A percentile compares a stretch with the other conserved stretches of the same genome.
Conservation (phyloP, 371 early-diverging fungal species). For the Rhizopus arrhizus region DNA sequence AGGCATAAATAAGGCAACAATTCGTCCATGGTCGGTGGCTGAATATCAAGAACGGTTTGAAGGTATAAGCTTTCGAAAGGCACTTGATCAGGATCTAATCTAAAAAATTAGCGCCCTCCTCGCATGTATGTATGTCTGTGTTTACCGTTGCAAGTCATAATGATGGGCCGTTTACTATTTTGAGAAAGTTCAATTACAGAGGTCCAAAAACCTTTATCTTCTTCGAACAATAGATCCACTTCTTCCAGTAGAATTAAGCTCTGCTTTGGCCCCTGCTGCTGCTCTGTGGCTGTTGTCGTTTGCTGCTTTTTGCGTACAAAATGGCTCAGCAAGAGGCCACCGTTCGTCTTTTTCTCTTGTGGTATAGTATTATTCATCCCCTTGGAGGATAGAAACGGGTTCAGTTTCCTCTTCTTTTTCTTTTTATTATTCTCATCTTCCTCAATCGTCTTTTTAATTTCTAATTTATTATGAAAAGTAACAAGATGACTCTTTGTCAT, state of each 20-base stretch:
- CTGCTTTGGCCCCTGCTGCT: constrained; percentile 33
- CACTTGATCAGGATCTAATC: constrained; percentile 29
- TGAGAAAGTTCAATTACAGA: constrained; percentile 69
- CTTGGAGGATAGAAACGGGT: constrained; percentile 15
- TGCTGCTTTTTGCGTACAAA: constrained; percentile 10
- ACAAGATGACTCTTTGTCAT: constrained; percentile 75
- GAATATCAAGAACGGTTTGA: constrained; percentile 24
- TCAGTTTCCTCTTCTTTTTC: constrained; percentile 10
- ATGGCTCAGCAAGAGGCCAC: not conserved
- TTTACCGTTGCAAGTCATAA: constrained; percentile 80
- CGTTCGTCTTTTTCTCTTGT: not conserved
- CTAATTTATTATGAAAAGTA: constrained; percentile 15
- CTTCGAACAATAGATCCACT: constrained; percentile 80
- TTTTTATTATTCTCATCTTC: constrained; percentile 6
- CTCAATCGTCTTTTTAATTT: not conserved
- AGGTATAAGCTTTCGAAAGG: constrained; percentile 30
- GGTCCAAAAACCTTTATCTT: constrained; percentile 82
- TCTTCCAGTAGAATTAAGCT: constrained; percentile 81
- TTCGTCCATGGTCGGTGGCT: constrained; percentile 24
- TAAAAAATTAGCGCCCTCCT: not conserved
- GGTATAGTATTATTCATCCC: not conserved
- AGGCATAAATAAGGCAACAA: constrained; percentile 45
- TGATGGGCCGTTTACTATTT: constrained; percentile 78
- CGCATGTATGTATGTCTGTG: not conserved
- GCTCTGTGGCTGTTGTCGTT: not conserved